Evolutionary conservation across 306 rosid species (phyloP), one percentile per base, ranked within the genome.

Genomic region (Malus sieversii): DNA sequence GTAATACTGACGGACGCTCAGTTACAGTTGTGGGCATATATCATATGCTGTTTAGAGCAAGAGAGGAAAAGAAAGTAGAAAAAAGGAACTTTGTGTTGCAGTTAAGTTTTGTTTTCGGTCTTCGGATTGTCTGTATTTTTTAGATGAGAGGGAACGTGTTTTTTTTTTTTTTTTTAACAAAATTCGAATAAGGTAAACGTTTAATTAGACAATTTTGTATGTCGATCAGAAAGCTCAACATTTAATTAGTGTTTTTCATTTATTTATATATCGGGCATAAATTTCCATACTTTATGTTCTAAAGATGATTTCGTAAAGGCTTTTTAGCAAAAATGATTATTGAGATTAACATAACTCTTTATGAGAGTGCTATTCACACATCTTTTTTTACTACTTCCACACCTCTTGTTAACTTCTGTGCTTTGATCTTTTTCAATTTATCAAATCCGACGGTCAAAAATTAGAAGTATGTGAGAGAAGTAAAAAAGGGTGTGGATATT

Each of bases 71-170:
- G 53, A 48, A 48, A 48, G 53, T 15, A 15, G 55, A 48, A 48
- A 72, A 48, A 72, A 51, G 46, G 27, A 74, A 35, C 81, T 0
- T 48, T 48, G 76, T 81, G 91, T 81, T 77, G 81, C 81, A 76
- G 81, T 85, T 82, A 72, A 85, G 85, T 88, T 88, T 83, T 83
- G 87, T 89, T 87, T 85, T 80, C 69, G 66, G 68, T 68, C 62
- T 44, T 69, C 53, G 69, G 77, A 70, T 72, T 75, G 9, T 64
- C 70, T 80, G 4, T 23, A 53, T 79, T 38, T 38, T 70, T 72
- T 83, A 80, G 89, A 75, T 46, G 81, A 69, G 81, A 69, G 81
- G 73, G 68, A 78, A 88, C 81, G 79, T 79, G 83, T 83, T 67
- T 73, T 33, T 27, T 27, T 27, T 27, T 38, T 89, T 86, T 81